Conservation (phyloP, 116 monocot species). For the Thalassia testudinum region DNA sequence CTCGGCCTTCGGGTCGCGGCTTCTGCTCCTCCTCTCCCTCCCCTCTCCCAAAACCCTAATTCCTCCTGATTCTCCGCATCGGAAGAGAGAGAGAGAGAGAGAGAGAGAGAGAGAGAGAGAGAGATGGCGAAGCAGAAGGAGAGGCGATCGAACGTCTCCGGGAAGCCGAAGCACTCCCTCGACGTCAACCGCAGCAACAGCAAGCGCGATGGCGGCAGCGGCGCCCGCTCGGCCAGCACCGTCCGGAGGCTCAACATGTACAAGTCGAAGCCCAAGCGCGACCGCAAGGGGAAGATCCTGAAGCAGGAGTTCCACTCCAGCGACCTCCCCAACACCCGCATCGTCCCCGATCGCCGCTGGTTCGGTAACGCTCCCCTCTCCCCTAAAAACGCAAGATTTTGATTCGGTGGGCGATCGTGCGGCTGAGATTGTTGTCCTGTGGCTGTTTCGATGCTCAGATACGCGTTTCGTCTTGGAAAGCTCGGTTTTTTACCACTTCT, state of each 20-base stretch:
- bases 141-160: conserved; percentile 48
- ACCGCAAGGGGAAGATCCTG: conserved; percentile 57
- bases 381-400: too few relatives aligned
- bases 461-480: neutral
- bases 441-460: neutral
- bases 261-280: conserved; percentile 51
- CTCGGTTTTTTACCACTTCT: too few relatives aligned
- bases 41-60: too few relatives aligned
- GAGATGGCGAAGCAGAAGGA: conserved; percentile 58
- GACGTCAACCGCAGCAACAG: conserved; percentile 87
- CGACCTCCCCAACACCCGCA: conserved; percentile 79
- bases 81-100: too few relatives aligned
- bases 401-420: too few relatives aligned
- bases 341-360: conserved; percentile 90
- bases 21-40: too few relatives aligned
- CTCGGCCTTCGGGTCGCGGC: too few relatives aligned
- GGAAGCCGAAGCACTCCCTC: conserved; percentile 88
- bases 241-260: conserved; percentile 91
- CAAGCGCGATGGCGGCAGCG: conserved; percentile 17
- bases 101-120: too few relatives aligned
- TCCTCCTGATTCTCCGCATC: too few relatives aligned
- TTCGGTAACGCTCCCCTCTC: conserved; percentile 30
- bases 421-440: too few relatives aligned
- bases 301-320: conserved; percentile 76
- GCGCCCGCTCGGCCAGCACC: conserved; percentile 48